phyloP scores from a whole-genome alignment of 768 basidiomycete genomes.

The Chalciporus piperatus region DNA sequence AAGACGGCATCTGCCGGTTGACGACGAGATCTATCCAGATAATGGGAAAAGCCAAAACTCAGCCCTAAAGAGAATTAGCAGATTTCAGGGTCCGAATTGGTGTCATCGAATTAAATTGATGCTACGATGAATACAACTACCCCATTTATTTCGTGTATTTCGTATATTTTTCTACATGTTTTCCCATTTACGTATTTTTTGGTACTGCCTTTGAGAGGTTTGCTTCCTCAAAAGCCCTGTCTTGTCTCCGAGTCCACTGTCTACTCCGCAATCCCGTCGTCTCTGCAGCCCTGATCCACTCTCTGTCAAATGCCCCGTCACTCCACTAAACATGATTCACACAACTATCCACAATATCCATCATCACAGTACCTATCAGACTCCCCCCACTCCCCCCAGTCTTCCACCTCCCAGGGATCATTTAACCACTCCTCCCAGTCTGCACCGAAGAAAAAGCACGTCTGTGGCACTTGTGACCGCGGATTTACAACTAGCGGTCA shows the following conservation, averaged over 20 bases:
- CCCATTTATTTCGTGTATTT: conserved; percentile 30
- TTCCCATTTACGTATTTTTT: conserved; percentile 34
- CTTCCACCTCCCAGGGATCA: conserved; percentile 8
- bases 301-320: conserved; percentile 30
- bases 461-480: conserved; percentile 71
- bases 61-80: conserved; percentile 25
- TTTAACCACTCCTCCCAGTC: conserved; percentile 5
- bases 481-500: conserved; percentile 89
- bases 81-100: conserved; percentile 34
- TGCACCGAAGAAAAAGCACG: conserved; percentile 41
- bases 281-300: conserved; percentile 28
- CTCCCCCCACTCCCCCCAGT: conserved; percentile 10
- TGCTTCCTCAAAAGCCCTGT: conserved; percentile 34
- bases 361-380: conserved; percentile 27
- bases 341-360: conserved; percentile 20
- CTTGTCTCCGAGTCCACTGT: conserved; percentile 16
- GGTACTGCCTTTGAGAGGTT: conserved; percentile 34
- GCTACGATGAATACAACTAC: conserved; percentile 1
- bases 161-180: conserved; percentile 2
- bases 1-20: conserved; percentile 28
- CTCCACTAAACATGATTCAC: conserved; percentile 26
- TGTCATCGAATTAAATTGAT: conserved; percentile 29
- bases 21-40: conserved; percentile 29
- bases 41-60: conserved; percentile 34
- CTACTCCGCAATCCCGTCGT: conserved; percentile 26